Percentiles rank a stretch among this genome's conserved stretches.
These are phyloP conservation scores for Syzygium syzygioides DNA, from an alignment of 441 rosid species.

Conservation along the genomic window DNA sequence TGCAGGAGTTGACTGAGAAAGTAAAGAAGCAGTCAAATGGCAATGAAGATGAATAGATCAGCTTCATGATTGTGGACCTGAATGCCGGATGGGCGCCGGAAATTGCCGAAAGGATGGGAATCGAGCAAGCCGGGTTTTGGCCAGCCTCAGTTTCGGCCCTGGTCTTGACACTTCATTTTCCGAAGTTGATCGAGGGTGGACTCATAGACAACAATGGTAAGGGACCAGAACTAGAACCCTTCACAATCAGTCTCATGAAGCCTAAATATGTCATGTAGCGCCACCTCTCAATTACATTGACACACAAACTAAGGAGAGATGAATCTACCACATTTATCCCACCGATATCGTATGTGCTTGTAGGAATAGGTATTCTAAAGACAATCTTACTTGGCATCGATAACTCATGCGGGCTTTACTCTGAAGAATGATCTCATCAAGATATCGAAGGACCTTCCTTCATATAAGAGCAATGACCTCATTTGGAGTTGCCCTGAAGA, in stretches of 20 bases:
- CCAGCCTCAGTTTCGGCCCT: slow-evolving; percentile 10
- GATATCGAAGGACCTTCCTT: slow-evolving; percentile 14
- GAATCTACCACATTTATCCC: background rate
- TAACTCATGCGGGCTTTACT: background rate
- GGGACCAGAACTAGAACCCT: background rate
- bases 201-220: slow-evolving; percentile 18
- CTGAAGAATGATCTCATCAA: background rate
- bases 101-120: slow-evolving; percentile 16
- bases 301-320: background rate
- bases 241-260: no score
- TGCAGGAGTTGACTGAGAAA: slow-evolving; percentile 13
- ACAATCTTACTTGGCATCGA: background rate
- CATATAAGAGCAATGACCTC: background rate
- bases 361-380: background rate
- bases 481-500: slow-evolving; percentile 1
- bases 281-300: background rate
- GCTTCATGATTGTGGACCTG: slow-evolving; percentile 22
- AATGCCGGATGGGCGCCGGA: slow-evolving; percentile 20
- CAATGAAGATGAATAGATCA: slow-evolving; percentile 9
- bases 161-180: slow-evolving; percentile 8
- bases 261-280: background rate
- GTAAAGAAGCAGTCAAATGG: slow-evolving; percentile 2
- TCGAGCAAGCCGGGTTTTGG: background rate
- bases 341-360: background rate
- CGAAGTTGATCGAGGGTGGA: slow-evolving; percentile 17